Percentiles rank a stretch among this genome's conserved stretches.
phyloP scores from a whole-genome alignment of 2,329 filamentous ascomycete genomes.

The Talaromyces sp. region DNA sequence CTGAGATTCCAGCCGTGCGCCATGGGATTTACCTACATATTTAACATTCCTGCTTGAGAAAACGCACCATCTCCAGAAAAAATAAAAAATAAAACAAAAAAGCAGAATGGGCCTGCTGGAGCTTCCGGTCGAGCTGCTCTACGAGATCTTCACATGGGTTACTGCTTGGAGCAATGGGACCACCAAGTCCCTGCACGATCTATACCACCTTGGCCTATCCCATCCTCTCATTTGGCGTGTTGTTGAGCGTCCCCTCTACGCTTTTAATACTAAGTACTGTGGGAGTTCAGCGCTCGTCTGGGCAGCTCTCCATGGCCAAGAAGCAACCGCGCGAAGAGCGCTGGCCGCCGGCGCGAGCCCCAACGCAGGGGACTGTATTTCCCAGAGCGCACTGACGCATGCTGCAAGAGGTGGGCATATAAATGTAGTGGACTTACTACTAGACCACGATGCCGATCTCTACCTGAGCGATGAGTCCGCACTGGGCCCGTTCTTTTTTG shows the following conservation, averaged over 20 bases:
- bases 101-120: background rate
- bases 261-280: background rate
- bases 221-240: background rate
- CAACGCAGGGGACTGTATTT: background rate
- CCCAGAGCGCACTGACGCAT: background rate
- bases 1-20: background rate
- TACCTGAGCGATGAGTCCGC: background rate
- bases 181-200: background rate
- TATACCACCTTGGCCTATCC: background rate
- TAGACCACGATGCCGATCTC: background rate
- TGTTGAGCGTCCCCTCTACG: background rate
- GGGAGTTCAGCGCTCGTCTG: background rate
- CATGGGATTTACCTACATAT: background rate
- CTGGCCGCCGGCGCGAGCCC: background rate
- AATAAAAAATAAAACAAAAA: constrained; percentile 3
- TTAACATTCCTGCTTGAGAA: background rate
- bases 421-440: background rate
- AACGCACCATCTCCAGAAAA: background rate
- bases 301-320: background rate
- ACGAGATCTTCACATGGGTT: background rate
- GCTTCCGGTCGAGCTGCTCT: background rate
- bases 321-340: background rate
- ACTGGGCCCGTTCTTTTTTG: background rate
- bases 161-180: background rate
- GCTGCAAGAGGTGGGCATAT: background rate